A percentile compares a stretch with the other conserved stretches of the same genome.
Evolutionary conservation across 1,284 basidiomycete species (phyloP).

Genomic region (Sanghuangporus baumii): DNA sequence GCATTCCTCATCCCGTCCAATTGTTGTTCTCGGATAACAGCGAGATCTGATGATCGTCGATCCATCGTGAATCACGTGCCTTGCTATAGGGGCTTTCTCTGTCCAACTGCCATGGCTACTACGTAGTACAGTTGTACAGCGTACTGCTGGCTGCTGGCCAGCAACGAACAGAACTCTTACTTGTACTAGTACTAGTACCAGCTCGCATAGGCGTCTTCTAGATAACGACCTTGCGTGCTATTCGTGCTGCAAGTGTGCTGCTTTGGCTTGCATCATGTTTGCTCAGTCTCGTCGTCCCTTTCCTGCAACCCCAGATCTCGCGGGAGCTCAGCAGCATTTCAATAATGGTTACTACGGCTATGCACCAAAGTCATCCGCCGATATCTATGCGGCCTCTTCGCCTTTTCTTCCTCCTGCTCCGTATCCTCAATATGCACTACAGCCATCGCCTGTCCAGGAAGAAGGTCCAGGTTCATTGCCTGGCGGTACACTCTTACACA

Average conservation of each 20-base stretch:
- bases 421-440: constrained; percentile 24
- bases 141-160: neutral
- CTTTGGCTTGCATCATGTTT: constrained; percentile 5
- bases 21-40: neutral
- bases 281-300: constrained; percentile 33
- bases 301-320: constrained; percentile 36
- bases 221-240: neutral
- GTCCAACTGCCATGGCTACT: neutral
- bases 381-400: constrained; percentile 38
- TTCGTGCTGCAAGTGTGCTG: neutral
- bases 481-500: constrained; percentile 69
- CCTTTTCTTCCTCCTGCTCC: constrained; percentile 34
- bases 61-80: neutral
- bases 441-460: constrained; percentile 35
- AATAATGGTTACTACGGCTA: constrained; percentile 34
- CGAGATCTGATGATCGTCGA: neutral
- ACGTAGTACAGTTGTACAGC: neutral
- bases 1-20: neutral
- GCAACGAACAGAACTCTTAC: neutral
- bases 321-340: constrained; percentile 21
- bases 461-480: constrained; percentile 44
- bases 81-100: neutral
- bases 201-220: no score
- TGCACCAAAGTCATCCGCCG: constrained; percentile 28
- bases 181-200: neutral